Evolutionary conservation across 352 stramenopile genomes (phyloP).

Genomic region (Phytophthora constricta): DNA sequence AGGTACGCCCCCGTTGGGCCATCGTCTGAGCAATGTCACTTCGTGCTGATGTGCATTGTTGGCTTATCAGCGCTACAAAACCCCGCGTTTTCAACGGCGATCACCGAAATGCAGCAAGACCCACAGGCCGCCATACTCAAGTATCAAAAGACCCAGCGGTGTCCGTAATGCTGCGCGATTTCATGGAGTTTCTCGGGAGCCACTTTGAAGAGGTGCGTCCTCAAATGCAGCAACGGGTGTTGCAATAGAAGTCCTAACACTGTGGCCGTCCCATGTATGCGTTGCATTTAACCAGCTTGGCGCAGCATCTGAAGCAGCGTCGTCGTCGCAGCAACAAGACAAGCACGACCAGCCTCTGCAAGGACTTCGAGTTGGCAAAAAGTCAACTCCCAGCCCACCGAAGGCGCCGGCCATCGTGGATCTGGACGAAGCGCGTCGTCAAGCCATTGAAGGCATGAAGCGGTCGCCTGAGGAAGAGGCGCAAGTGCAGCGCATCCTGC

Average conservation of each 20-base stretch:
- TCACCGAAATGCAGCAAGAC: conserved; percentile 75
- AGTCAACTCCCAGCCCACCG: neutral
- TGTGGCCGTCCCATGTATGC: too few relatives aligned
- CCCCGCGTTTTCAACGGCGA: conserved; percentile 68
- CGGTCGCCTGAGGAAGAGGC: conserved; percentile 64
- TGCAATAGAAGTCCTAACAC: too few relatives aligned
- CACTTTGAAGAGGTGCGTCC: conserved; percentile 77
- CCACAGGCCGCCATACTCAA: conserved; percentile 62
- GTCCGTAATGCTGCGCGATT: conserved; percentile 68
- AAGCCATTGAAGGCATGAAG: conserved; percentile 67
- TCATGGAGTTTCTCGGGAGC: conserved; percentile 71
- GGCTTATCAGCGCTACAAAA: conserved; percentile 59
- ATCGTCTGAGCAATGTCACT: neutral
- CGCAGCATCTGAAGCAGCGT: conserved; percentile 31
- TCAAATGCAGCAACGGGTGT: neutral
- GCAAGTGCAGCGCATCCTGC: conserved; percentile 71
- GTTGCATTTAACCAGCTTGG: conserved; percentile 44
- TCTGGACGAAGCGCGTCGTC: conserved; percentile 52
- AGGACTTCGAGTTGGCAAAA: neutral
- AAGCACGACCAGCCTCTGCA: conserved; percentile 2
- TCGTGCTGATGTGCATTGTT: neutral
- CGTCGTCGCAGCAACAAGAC: conserved; percentile 16
- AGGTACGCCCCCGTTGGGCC: conserved; percentile 36
- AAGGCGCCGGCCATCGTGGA: conserved; percentile 59
- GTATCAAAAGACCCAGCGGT: conserved; percentile 73